These are phyloP conservation scores for Amanita subjunquillea DNA, from an alignment of 768 basidiomycete species.

Conservation along the genomic window DNA sequence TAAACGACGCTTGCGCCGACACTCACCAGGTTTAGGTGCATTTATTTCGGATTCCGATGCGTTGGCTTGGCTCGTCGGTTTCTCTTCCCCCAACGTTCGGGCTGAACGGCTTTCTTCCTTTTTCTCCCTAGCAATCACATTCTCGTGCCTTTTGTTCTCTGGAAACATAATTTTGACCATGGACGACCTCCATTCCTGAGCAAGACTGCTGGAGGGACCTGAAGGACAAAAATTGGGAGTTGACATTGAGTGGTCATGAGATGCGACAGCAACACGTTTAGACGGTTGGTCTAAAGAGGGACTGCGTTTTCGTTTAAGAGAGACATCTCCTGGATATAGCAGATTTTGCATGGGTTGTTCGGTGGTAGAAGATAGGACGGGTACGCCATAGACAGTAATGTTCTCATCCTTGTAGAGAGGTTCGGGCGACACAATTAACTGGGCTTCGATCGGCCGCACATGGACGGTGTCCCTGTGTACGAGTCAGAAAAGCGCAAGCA, in stretches of 20 bases:
- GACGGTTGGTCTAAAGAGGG: slow-evolving; percentile 24
- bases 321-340: slow-evolving; percentile 8
- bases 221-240: slow-evolving; percentile 17
- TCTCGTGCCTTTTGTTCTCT: slow-evolving; percentile 14
- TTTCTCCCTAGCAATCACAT: slow-evolving; percentile 6
- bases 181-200: slow-evolving; percentile 45
- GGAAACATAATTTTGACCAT: slow-evolving; percentile 59
- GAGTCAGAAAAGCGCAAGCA: not conserved
- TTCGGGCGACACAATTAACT: slow-evolving; percentile 17
- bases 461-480: slow-evolving; percentile 37
- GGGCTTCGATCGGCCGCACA: slow-evolving; percentile 35
- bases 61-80: not conserved
- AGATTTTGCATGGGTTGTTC: not conserved
- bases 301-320: slow-evolving; percentile 36
- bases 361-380: slow-evolving; percentile 21
- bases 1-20: not conserved
- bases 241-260: slow-evolving; percentile 10
- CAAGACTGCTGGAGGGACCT: slow-evolving; percentile 31
- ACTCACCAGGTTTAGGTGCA: not conserved
- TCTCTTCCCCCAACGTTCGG: not conserved
- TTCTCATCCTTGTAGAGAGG: slow-evolving; percentile 55
- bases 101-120: slow-evolving; percentile 9
- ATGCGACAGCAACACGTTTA: slow-evolving; percentile 18
- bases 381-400: slow-evolving; percentile 54
- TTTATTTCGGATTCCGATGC: not conserved